Evolutionary conservation across 78 protist genomes (phyloP).

Genomic region (Dictyostelium purpureum): DNA sequence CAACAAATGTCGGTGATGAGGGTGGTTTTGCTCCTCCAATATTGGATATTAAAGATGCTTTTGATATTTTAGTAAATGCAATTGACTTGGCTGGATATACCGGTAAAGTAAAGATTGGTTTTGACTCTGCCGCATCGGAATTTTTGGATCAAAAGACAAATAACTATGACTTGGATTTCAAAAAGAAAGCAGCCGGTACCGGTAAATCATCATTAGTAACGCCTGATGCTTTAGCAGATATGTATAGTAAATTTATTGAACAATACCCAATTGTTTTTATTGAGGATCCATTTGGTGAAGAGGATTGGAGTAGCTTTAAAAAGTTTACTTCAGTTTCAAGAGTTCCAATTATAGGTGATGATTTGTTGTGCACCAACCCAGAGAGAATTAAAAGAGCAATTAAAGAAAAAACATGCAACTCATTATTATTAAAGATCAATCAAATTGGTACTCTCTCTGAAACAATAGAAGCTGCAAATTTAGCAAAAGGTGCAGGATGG

Average conservation of each 20-base stretch:
- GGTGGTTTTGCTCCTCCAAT: constrained; percentile 99
- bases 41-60: constrained; percentile 91
- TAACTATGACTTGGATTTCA: constrained; percentile 97
- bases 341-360: constrained; percentile 98
- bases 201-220: constrained; percentile 15
- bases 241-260: constrained; percentile 40
- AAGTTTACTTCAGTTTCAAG: constrained; percentile 35
- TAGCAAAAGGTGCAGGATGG: constrained; percentile 92
- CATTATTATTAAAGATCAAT: constrained; percentile 97
- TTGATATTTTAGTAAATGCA: constrained; percentile 92
- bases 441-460: constrained; percentile 96
- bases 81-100: constrained; percentile 97
- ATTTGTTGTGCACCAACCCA: constrained; percentile 97
- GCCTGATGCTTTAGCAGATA: constrained; percentile 1
- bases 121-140: constrained; percentile 98
- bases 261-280: constrained; percentile 93
- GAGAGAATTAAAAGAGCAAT: constrained; percentile 96
- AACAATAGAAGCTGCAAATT: constrained; percentile 89
- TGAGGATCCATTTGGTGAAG: constrained; percentile 99
- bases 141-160: constrained; percentile 83
- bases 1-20: constrained; percentile 99
- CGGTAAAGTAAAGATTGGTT: constrained; percentile 91
- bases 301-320: constrained; percentile 95
- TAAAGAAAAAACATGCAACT: constrained; percentile 93
- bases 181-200: too few relatives aligned